phyloP scores from a whole-genome alignment of 805 yeast species.

The Huiozyma naganishii region DNA sequence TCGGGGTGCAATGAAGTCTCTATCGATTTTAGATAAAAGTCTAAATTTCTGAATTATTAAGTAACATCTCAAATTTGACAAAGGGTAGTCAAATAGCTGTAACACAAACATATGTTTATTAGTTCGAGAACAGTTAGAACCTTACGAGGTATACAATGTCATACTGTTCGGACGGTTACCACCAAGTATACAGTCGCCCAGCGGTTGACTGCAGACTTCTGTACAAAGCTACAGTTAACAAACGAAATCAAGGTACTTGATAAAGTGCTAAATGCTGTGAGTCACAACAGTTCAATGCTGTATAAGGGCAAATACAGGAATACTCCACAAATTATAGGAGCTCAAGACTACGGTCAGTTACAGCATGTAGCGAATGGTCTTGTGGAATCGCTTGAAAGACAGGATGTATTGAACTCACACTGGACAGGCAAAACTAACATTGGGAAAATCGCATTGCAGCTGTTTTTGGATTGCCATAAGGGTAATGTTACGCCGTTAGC shows the following conservation, averaged over 20 bases:
- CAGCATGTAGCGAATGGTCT: conserved; percentile 14
- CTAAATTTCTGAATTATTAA: no score
- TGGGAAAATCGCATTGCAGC: conserved; percentile 19
- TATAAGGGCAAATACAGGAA: conserved; percentile 18
- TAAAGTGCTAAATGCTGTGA: conserved; percentile 11
- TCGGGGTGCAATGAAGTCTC: no score
- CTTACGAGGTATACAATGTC: not conserved
- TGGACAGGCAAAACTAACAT: conserved; percentile 6
- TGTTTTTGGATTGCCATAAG: conserved; percentile 15
- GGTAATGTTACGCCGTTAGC: conserved; percentile 13
- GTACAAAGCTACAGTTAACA: not conserved
- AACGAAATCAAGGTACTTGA: conserved; percentile 11
- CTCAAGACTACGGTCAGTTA: conserved; percentile 11
- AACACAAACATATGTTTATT: no score
- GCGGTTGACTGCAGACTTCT: not conserved
- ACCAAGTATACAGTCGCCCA: conserved; percentile 1
- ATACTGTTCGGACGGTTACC: not conserved
- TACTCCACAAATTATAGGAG: conserved; percentile 14
- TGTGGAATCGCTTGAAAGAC: conserved; percentile 12
- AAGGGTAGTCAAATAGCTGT: no score
- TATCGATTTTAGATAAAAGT: no score
- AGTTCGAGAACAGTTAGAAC: no score
- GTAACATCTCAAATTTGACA: no score
- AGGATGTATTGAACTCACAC: conserved; percentile 7
- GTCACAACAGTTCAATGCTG: conserved; percentile 16